Evolutionary conservation across 1,284 basidiomycete species (phyloP), one percentile per base, ranked within the genome.

Genomic region (Prillingera fragicola): DNA sequence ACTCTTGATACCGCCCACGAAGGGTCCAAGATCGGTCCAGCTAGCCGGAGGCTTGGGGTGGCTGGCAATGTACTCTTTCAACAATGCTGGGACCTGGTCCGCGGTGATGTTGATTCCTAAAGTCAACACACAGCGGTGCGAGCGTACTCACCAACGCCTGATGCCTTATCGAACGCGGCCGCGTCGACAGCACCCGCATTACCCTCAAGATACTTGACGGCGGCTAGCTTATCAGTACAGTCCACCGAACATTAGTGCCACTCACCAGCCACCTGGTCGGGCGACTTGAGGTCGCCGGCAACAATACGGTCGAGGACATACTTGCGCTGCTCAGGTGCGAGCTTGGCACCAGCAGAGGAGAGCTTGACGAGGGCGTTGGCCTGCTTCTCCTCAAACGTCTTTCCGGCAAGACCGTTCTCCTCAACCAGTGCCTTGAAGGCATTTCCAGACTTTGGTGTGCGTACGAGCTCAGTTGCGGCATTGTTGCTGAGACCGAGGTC

Each of bases 241-340:
- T 32, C 6, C 17, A 33, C 21, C 17, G 3, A 8, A 4, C 25
- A 27, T 24, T n/a, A 39, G n/a, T 8, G 8, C 7, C 21, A 70
- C 80, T 55, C 59, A 89, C 89, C 90, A 44, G 80, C 78, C 27
- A 95, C 81, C 74, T 96, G 92, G 64, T 97, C 94, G 6, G 81
- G 78, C 29, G 79, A 81, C 73, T 84, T 87, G 49, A 98, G 69
- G 56, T 80, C 79, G 18, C 80, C 83, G 48, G 82, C 78, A 19
- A 83, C 64, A 56, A 96, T 83, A 49, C 78, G 81, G 24, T 75
- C 70, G 29, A 90, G 77, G 15, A 85, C 72, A 65, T 84, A 91
- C 42, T 73, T 76, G 57, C 80, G 78, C 65, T 81, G 80, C n/a
- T 72, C 72, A 28, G 77, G 72, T 58, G 76, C 52, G 77, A 76